Base-by-base conservation (phyloP, 345 rosid species). In the Laguncularia racemosa region DNA sequence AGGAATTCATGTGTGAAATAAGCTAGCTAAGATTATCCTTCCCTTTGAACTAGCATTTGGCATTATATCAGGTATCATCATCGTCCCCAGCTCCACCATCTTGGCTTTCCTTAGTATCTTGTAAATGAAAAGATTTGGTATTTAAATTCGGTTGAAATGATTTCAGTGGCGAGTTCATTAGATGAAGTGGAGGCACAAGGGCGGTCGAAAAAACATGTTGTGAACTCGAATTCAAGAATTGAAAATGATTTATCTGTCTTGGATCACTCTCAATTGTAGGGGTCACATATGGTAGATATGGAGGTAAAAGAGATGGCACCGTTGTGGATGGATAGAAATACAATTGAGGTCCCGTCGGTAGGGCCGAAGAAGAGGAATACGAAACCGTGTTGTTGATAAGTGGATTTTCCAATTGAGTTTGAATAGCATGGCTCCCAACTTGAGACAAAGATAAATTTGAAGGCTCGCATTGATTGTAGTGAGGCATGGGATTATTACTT, bases 391-490 rank as follows among this genome's bases (percentile, higher is more conserved):
- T 66, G 20, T 14, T 33, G 52, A 57, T 66, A 48, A 59, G 59
- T 53, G 78, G 58, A 57, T 59, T 72, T 48, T 81, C 87, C 11
- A 78, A 7, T 48, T 81, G 82, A 20, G 88, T 66, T 28, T 73
- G 65, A 44, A 79, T 68, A 48, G 84, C 90, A 63, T 84, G 85
- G 63, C 61, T 68, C 53, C 95, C 96, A 53, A 77, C 75, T 23
- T 82, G 95, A 48, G 89, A 81, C 58, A 85, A 67, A 55, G 95
- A 82, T 13, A 84, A 73, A 64, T 69, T 82, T 26, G 92, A 74
- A 73, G 83, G 84, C 66, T 85, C 89, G 69, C 74, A 81, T 53
- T 84, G 81, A 62, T 61, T 78, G 50, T 77, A 71, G 21, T 83
- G 76, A 44, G 69, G 71, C 64, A 73, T 46, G 46, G 74, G 26